Percentiles rank a stretch among this genome's conserved stretches.
Evolutionary conservation across 2,329 filamentous ascomycete species (phyloP).

Genomic region (Cytospora mali): DNA sequence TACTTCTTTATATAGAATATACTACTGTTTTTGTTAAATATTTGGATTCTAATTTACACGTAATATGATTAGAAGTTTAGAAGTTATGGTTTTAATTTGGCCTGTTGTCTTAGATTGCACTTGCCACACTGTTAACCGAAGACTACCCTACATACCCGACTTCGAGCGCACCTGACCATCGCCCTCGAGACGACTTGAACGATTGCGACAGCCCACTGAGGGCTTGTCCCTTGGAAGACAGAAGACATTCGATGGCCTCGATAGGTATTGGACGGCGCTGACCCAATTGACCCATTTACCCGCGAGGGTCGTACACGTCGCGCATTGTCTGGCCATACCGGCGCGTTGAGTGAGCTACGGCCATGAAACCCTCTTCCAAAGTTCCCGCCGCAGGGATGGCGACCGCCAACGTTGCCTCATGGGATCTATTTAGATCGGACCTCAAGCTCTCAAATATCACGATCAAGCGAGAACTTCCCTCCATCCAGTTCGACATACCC

Average conservation of each 20-base stretch:
- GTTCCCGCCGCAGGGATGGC: not conserved
- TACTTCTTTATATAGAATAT: not conserved
- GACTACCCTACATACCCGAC: not conserved
- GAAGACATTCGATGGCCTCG: not conserved
- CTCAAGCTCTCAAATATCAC: conserved; percentile 7
- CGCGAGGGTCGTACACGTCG: not conserved
- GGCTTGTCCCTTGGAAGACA: conserved; percentile 10
- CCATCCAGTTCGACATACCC: conserved; percentile 36
- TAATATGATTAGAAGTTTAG: too few relatives aligned
- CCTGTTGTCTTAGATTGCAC: too few relatives aligned
- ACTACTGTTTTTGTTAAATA: not conserved
- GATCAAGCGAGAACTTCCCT: conserved; percentile 1
- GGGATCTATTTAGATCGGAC: conserved; percentile 20
- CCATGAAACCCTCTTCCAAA: not conserved
- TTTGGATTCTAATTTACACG: too few relatives aligned
- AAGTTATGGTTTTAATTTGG: not conserved
- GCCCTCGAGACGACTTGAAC: not conserved
- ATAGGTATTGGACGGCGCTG: not conserved
- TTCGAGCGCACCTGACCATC: not conserved
- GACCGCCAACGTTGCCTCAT: not conserved
- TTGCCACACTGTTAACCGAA: not conserved
- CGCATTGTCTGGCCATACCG: not conserved
- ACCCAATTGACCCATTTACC: not conserved
- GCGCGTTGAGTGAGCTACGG: not conserved
- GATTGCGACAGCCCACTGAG: not conserved